phyloP scores from a whole-genome alignment of 1,284 basidiomycete species.

The Rhizoctonia solani region DNA sequence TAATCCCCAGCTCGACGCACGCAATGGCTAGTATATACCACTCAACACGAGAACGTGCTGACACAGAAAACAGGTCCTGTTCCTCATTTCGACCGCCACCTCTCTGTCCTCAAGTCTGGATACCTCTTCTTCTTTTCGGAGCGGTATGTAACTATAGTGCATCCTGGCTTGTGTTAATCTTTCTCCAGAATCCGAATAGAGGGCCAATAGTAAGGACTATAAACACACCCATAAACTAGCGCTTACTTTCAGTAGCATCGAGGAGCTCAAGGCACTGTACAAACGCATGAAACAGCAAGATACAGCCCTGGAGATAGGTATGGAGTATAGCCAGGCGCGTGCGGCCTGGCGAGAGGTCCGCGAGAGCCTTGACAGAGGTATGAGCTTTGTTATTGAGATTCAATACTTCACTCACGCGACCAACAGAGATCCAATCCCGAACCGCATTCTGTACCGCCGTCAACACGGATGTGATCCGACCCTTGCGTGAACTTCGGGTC shows the following conservation, averaged over 20 bases:
- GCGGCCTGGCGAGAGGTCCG: constrained; percentile 78
- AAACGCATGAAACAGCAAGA: constrained; percentile 29
- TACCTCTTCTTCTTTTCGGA: constrained; percentile 85
- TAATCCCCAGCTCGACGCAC: constrained; percentile 20
- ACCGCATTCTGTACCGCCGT: constrained; percentile 75
- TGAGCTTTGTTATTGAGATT: constrained; percentile 39
- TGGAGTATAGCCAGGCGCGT: constrained; percentile 2
- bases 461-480: constrained; percentile 70
- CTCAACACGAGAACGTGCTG: neutral
- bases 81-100: constrained; percentile 70
- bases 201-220: constrained; percentile 70
- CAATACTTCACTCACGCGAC: neutral
- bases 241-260: constrained; percentile 11
- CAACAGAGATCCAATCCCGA: constrained; percentile 76
- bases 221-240: neutral
- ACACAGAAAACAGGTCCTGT: constrained; percentile 56
- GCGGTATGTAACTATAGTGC: constrained; percentile 56
- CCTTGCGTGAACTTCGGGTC: constrained; percentile 69
- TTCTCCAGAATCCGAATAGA: constrained; percentile 73
- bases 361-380: constrained; percentile 80
- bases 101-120: constrained; percentile 69
- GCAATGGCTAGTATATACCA: neutral
- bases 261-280: constrained; percentile 29
- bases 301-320: constrained; percentile 2
- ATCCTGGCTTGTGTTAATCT: constrained; percentile 33